Base-by-base conservation (phyloP, 2,329 filamentous ascomycete genomes). In the Xylariomycetidae sp. region DNA sequence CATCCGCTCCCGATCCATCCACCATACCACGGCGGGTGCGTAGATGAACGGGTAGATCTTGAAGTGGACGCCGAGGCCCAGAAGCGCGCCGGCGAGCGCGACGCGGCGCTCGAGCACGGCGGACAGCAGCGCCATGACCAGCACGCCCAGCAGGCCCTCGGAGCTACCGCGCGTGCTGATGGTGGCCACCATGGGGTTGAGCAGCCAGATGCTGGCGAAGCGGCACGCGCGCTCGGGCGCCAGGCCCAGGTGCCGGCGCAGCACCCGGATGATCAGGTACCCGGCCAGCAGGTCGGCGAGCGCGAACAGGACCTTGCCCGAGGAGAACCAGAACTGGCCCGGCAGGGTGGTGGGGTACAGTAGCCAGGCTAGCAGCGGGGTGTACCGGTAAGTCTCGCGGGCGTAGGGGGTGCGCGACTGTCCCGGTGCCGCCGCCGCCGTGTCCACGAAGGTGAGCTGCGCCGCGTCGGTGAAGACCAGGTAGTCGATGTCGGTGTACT, bases 11-110 rank as follows among this genome's bases (percentile, higher is more conserved):
- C 63, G 64, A 46, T 86, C 84, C 64, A 90, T 77, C 82, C 82
- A 89, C 82, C 83, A 88, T 5, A 88, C 59, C 26, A 92, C 81
- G 3, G 83, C 80, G 0, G 82, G 77, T 2, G 86, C 90, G 60
- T 98, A 98, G 40, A 98, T 87, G 59, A 97, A 95, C 0, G 92
- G 92, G 53, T 98, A 98, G 41, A 98, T 97, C 70, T 98, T 98
- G 65, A 98, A 94, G 63, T 98, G 92, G 16, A 97, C 89, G 2
- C 79, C 79, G 17, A 95, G 63, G 0, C 92, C 92, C 3, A 98
- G 68, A 18, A 97, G 59, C 3, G 80, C 44, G 0, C 86, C 90
- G 0, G 88, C 84, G 7, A 94, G 56, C 1, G 62, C 52, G 13
- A 84, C 64, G n/a, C 68, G 67, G 31, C 70, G 70, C 32, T 74